Evolutionary conservation across 2,329 filamentous ascomycete species (phyloP).

Genomic region (Thelonectria blattea): DNA sequence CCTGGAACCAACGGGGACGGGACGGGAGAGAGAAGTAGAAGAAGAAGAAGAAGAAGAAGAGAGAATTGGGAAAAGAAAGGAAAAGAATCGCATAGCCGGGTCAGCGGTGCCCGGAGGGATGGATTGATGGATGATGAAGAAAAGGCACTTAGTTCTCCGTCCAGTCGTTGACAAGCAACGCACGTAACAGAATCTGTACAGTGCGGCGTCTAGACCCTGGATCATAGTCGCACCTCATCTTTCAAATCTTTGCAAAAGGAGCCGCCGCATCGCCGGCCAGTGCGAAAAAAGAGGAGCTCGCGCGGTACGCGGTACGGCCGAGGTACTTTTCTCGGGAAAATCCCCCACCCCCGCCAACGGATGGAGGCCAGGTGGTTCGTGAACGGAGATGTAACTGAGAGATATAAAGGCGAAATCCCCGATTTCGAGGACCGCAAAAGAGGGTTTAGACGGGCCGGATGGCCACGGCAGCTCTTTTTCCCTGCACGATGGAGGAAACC

Average conservation of each 20-base stretch:
- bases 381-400: slow-evolving; percentile 23
- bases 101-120: slow-evolving; percentile 19
- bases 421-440: not conserved
- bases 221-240: not conserved
- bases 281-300: not conserved
- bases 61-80: not conserved
- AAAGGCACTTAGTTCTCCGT: not conserved
- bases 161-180: slow-evolving; percentile 6
- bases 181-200: not conserved
- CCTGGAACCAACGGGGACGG: slow-evolving; percentile 4
- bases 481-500: not conserved
- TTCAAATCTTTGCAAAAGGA: not conserved
- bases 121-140: not conserved
- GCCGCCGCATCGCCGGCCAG: not conserved
- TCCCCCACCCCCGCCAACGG: slow-evolving; percentile 8
- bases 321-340: slow-evolving; percentile 6
- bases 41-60: not conserved
- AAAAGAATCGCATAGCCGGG: not conserved
- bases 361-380: not conserved
- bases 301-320: not conserved
- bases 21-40: not conserved
- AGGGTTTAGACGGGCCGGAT: slow-evolving; percentile 2
- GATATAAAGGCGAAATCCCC: slow-evolving; percentile 10
- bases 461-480: slow-evolving; percentile 11
- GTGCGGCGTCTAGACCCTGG: not conserved